Percentiles rank a stretch among this genome's conserved stretches.
Evolutionary conservation across 2,329 filamentous ascomycete species (phyloP).

Genomic region (Scorias spongiosa): DNA sequence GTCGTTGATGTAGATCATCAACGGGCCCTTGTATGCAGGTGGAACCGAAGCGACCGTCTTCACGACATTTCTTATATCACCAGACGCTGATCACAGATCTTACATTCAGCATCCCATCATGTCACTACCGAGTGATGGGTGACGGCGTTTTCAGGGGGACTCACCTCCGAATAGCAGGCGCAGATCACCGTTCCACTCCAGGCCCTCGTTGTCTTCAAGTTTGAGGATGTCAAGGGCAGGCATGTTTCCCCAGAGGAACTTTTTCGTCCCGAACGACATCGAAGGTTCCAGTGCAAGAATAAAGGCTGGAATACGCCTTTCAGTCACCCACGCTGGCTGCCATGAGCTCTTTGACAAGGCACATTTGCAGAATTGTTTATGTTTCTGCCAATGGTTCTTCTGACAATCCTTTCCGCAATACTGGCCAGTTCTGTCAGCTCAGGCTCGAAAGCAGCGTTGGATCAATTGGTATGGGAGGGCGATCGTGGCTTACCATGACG

Average conservation of each 20-base stretch:
- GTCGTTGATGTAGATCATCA: slow-evolving; percentile 27
- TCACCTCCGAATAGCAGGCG: slow-evolving; percentile 23
- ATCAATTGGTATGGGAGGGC: too few species aligned
- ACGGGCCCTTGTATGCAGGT: slow-evolving; percentile 8
- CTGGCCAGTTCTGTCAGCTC: slow-evolving; percentile 6
- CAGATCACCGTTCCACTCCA: slow-evolving; percentile 2
- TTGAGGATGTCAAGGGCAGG: slow-evolving; percentile 27
- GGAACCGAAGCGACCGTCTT: slow-evolving; percentile 25
- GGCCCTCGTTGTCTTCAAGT: slow-evolving; percentile 18
- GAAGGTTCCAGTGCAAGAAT: slow-evolving; percentile 5
- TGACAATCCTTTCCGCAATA: slow-evolving; percentile 23
- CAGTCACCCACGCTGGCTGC: slow-evolving; percentile 17
- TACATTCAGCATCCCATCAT: too few species aligned
- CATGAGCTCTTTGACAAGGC: slow-evolving; percentile 14
- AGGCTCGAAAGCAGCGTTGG: too few species aligned
- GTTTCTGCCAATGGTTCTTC: slow-evolving; percentile 14
- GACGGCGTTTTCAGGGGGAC: slow-evolving; percentile 1
- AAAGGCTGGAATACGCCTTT: slow-evolving; percentile 15
- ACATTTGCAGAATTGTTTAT: slow-evolving; percentile 20
- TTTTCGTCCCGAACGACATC: slow-evolving; percentile 4
- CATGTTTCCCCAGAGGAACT: slow-evolving; percentile 28
- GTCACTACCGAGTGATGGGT: too few species aligned
- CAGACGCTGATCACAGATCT: slow-evolving; percentile 23
- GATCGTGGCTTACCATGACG: too few species aligned
- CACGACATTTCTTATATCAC: slow-evolving; percentile 24